phyloP scores from a whole-genome alignment of 176 grass and related monocot genomes.

The Cymbopogon citratus region DNA sequence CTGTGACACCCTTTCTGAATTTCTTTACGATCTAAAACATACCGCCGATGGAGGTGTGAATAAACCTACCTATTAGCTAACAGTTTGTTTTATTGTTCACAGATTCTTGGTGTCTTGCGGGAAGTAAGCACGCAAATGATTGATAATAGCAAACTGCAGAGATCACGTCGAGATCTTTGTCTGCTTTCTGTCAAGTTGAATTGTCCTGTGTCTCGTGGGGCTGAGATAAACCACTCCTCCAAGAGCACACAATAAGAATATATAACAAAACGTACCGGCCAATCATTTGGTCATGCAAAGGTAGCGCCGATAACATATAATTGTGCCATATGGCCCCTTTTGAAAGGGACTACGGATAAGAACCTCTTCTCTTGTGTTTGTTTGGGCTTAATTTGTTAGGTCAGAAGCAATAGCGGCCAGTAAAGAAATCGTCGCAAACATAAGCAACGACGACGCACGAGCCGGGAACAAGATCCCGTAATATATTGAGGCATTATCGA shows the following conservation, averaged over 20 bases:
- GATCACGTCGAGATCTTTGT: slow-evolving; percentile 49
- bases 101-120: slow-evolving; percentile 53
- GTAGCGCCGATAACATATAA: slow-evolving; percentile 35
- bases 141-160: slow-evolving; percentile 35
- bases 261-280: slow-evolving; percentile 24
- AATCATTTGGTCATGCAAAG: slow-evolving; percentile 58
- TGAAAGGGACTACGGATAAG: slow-evolving; percentile 28
- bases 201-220: slow-evolving; percentile 18
- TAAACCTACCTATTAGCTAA: neutral
- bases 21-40: neutral
- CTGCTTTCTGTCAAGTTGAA: slow-evolving; percentile 49
- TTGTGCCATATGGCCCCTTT: slow-evolving; percentile 18
- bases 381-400: slow-evolving; percentile 45
- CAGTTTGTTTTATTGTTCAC: slow-evolving; percentile 27
- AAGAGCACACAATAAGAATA: neutral
- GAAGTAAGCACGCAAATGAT: slow-evolving; percentile 45
- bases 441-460: slow-evolving; percentile 8
- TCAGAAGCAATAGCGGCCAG: slow-evolving; percentile 32
- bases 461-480: slow-evolving; percentile 21
- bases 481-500: slow-evolving; percentile 30
- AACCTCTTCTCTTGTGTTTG: neutral
- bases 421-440: slow-evolving; percentile 26
- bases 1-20: neutral
- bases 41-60: neutral
- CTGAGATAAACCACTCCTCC: slow-evolving; percentile 28